phyloP scores from a whole-genome alignment of 2,329 filamentous ascomycete species.

The Penicillium sp. region DNA sequence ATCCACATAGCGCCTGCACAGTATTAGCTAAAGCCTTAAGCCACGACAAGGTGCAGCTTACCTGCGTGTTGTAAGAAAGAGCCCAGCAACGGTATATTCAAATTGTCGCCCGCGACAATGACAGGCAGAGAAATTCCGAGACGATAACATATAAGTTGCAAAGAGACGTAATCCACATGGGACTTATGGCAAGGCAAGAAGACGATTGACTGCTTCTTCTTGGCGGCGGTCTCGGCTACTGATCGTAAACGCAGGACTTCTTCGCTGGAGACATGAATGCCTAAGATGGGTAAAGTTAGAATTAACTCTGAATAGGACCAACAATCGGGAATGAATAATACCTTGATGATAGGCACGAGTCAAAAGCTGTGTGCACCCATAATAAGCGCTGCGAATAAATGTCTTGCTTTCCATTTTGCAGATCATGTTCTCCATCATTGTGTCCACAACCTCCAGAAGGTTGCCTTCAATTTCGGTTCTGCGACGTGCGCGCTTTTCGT shows the following conservation, averaged over 20 bases:
- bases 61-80: slow-evolving; percentile 90
- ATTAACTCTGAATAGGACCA: neutral
- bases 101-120: slow-evolving; percentile 90
- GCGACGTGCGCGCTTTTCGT: slow-evolving; percentile 32
- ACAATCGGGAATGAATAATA: slow-evolving; percentile 19
- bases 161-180: slow-evolving; percentile 91
- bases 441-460: slow-evolving; percentile 75
- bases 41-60: slow-evolving; percentile 24
- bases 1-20: slow-evolving; percentile 82
- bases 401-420: slow-evolving; percentile 96
- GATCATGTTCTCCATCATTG: slow-evolving; percentile 91
- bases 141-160: slow-evolving; percentile 93
- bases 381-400: slow-evolving; percentile 91
- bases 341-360: slow-evolving; percentile 94
- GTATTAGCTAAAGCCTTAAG: slow-evolving; percentile 16
- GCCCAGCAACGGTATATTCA: slow-evolving; percentile 90
- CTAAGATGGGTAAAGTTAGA: slow-evolving; percentile 29
- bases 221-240: slow-evolving; percentile 76
- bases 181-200: slow-evolving; percentile 93
- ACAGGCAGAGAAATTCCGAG: slow-evolving; percentile 83
- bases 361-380: slow-evolving; percentile 78
- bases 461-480: slow-evolving; percentile 64
- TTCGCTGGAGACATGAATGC: slow-evolving; percentile 90
- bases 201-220: slow-evolving; percentile 90
- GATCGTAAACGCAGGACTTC: slow-evolving; percentile 79